A percentile compares a stretch with the other conserved stretches of the same genome.
Evolutionary conservation across 2,329 filamentous ascomycete species (phyloP).

Genomic region (Coniochaeta sp.): DNA sequence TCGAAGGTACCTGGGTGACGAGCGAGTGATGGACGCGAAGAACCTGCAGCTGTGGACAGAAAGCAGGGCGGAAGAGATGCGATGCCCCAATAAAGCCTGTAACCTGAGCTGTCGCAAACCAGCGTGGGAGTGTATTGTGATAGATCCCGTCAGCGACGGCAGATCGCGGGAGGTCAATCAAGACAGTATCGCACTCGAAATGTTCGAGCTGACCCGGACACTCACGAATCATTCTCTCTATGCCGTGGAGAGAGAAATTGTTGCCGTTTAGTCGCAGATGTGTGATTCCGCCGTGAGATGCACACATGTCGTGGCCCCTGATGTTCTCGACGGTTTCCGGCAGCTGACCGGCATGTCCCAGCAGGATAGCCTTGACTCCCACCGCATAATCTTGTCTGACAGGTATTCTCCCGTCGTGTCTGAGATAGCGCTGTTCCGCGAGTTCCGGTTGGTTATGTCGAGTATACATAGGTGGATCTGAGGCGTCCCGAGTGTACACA

Average conservation of each 20-base stretch:
- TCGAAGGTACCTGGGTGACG: constrained; percentile 45
- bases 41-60: constrained; percentile 44
- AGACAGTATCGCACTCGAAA: constrained; percentile 41
- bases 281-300: constrained; percentile 32
- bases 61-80: constrained; percentile 43
- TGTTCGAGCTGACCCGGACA: constrained; percentile 42
- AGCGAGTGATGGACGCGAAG: constrained; percentile 54
- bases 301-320: constrained; percentile 16
- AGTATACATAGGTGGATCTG: constrained; percentile 40
- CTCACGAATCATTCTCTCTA: constrained; percentile 34
- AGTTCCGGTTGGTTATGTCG: too few relatives aligned
- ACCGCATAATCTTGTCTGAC: constrained; percentile 25
- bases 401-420: constrained; percentile 26
- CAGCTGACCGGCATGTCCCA: constrained; percentile 11
- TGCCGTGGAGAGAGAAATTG: constrained; percentile 33
- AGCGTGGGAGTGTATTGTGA: constrained; percentile 13
- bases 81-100: constrained; percentile 36
- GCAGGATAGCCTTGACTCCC: constrained; percentile 21
- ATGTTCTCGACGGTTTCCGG: constrained; percentile 11
- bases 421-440: constrained; percentile 11
- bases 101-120: constrained; percentile 24
- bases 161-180: constrained; percentile 16
- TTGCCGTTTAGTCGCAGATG: constrained; percentile 49
- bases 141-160: too few relatives aligned
- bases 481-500: constrained; percentile 23